phyloP scores from a whole-genome alignment of 306 rosid genomes.

The Gillenia trifoliata region DNA sequence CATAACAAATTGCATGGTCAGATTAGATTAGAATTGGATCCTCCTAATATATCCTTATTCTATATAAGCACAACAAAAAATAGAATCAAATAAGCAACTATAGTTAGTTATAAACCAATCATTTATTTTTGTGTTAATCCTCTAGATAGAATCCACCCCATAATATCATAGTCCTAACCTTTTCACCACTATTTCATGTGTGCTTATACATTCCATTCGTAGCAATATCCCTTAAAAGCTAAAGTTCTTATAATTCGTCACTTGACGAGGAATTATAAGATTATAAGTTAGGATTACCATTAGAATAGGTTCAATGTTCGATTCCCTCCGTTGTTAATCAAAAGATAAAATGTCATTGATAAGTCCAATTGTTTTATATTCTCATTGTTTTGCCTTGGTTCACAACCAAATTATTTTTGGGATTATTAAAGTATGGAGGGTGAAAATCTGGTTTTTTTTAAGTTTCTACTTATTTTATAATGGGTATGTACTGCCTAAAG shows the following conservation, averaged over 20 bases:
- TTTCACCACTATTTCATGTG: background rate
- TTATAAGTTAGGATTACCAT: too few species aligned
- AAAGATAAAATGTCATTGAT: too few species aligned
- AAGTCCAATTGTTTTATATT: background rate
- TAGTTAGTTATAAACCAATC: background rate
- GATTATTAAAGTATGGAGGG: background rate
- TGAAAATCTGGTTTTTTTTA: background rate
- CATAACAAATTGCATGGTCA: background rate
- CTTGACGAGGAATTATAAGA: too few species aligned
- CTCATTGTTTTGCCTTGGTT: background rate
- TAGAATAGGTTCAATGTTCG: too few species aligned
- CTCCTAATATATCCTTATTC: background rate
- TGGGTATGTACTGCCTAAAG: background rate
- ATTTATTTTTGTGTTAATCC: background rate
- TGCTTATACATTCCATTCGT: background rate
- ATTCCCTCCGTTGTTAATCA: too few species aligned
- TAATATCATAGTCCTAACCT: background rate
- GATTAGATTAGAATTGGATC: slow-evolving; percentile 9
- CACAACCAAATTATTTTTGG: background rate
- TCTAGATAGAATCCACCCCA: background rate
- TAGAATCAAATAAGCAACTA: background rate
- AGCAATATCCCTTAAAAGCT: background rate
- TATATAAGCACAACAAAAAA: background rate
- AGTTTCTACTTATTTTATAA: too few species aligned
- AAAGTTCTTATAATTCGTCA: too few species aligned